phyloP scores from a whole-genome alignment of 768 basidiomycete species.

The Rhizopogon roseolus region DNA sequence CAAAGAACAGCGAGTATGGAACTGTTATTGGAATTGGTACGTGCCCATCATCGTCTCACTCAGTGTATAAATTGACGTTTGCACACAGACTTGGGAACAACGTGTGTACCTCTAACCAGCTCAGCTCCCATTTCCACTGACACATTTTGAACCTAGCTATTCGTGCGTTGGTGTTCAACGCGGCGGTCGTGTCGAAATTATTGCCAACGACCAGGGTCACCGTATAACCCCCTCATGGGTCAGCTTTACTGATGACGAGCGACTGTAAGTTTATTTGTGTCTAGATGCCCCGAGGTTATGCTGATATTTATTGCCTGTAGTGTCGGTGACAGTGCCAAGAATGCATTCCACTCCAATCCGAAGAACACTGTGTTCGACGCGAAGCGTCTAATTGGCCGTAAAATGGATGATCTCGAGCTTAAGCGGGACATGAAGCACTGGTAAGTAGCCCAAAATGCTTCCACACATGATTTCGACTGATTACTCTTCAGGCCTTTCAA shows the following conservation, averaged over 20 bases:
- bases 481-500: constrained; percentile 53
- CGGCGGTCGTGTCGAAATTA: constrained; percentile 83
- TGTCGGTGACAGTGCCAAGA: constrained; percentile 96
- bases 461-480: background rate
- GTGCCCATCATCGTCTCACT: constrained; percentile 16
- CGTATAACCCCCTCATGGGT: constrained; percentile 91
- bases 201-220: constrained; percentile 87
- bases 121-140: background rate
- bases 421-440: constrained; percentile 86
- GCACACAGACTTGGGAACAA: constrained; percentile 81
- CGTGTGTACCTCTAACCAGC: constrained; percentile 38
- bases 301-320: constrained; percentile 10
- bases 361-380: constrained; percentile 95
- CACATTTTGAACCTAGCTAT: constrained; percentile 49
- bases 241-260: constrained; percentile 73
- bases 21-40: constrained; percentile 90
- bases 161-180: constrained; percentile 94
- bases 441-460: constrained; percentile 15
- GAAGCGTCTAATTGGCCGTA: constrained; percentile 91
- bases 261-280: constrained; percentile 36
- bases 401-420: constrained; percentile 75
- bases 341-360: constrained; percentile 89
- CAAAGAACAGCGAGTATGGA: constrained; percentile 67
- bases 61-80: constrained; percentile 6
- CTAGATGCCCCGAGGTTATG: too few relatives aligned